Percentiles rank a stretch among this genome's conserved stretches.
Conservation (phyloP, 306 rosid species). For the Alnus glutinosa region DNA sequence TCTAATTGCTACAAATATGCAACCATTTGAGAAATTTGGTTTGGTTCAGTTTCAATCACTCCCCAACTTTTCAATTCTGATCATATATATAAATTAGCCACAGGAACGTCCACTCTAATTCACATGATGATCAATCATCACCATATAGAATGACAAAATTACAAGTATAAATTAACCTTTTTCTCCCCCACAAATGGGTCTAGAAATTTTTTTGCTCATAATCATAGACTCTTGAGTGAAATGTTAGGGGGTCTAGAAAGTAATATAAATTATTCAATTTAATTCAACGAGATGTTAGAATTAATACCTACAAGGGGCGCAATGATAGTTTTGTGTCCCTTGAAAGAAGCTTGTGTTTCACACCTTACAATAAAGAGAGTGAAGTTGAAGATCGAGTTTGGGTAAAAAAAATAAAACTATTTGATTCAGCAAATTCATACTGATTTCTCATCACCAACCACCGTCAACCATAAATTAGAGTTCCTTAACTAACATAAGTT, state of each 20-base stretch:
- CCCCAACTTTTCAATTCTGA: constrained; percentile 22
- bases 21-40: constrained; percentile 18
- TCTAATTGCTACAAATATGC: constrained; percentile 12
- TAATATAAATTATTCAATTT: constrained; percentile 29
- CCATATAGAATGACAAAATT: constrained; percentile 42
- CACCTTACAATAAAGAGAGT: constrained; percentile 50
- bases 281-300: constrained; percentile 42
- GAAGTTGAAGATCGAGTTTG: constrained; percentile 36
- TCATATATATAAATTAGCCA: constrained; percentile 41
- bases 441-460: constrained; percentile 51
- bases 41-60: constrained; percentile 30
- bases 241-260: constrained; percentile 47
- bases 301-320: constrained; percentile 40
- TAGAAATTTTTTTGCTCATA: constrained; percentile 10
- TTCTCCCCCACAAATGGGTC: constrained; percentile 33
- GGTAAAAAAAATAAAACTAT: background rate
- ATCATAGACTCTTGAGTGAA: constrained; percentile 41
- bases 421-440: constrained; percentile 15
- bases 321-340: constrained; percentile 53
- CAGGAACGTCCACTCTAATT: constrained; percentile 45
- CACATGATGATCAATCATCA: constrained; percentile 60
- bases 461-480: constrained; percentile 34
- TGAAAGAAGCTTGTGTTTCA: constrained; percentile 60
- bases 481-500: constrained; percentile 22
- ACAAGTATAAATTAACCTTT: constrained; percentile 33